A percentile compares a stretch with the other conserved stretches of the same genome.
These are phyloP conservation scores for Sonneratia alba DNA, from an alignment of 345 rosid genomes.

Conservation along the genomic window DNA sequence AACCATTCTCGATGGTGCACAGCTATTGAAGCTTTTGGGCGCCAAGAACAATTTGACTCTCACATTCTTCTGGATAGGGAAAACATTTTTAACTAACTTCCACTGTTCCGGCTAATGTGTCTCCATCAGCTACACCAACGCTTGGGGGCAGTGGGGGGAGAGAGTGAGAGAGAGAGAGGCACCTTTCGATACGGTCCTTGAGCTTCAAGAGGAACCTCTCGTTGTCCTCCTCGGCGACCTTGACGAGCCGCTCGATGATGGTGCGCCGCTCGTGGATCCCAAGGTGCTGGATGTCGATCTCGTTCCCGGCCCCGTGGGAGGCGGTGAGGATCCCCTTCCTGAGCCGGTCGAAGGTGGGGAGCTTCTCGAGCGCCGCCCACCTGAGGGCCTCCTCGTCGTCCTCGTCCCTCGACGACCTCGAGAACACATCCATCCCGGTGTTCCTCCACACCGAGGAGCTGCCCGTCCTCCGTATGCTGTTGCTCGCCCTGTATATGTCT, in stretches of 20 bases:
- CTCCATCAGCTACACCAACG: too few species aligned
- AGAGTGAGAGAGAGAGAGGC: neutral
- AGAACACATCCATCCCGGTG: conserved; percentile 15
- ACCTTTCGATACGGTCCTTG: conserved; percentile 15
- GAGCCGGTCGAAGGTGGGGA: conserved; percentile 37
- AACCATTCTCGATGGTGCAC: too few species aligned
- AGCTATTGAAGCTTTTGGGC: too few species aligned
- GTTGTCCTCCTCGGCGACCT: conserved; percentile 30
- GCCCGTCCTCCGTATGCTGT: conserved; percentile 12
- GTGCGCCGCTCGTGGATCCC: conserved; percentile 26
- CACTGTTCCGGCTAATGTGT: too few species aligned
- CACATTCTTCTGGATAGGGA: too few species aligned
- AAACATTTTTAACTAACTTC: too few species aligned
- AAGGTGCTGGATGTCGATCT: conserved; percentile 28
- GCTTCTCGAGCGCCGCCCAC: conserved; percentile 52
- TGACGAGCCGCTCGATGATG: conserved; percentile 28
- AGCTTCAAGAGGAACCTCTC: conserved; percentile 28
- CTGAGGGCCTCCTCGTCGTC: conserved; percentile 47
- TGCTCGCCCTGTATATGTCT: conserved; percentile 12
- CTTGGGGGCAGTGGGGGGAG: too few species aligned
- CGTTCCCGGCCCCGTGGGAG: conserved; percentile 11
- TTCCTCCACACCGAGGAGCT: conserved; percentile 19
- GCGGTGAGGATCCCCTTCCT: conserved; percentile 28
- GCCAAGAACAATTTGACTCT: too few species aligned
- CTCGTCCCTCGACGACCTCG: conserved; percentile 31